Evolutionary conservation across 179 eudicot genomes (phyloP), one percentile per base, ranked within the genome.

Genomic region (Spinacia oleracea): DNA sequence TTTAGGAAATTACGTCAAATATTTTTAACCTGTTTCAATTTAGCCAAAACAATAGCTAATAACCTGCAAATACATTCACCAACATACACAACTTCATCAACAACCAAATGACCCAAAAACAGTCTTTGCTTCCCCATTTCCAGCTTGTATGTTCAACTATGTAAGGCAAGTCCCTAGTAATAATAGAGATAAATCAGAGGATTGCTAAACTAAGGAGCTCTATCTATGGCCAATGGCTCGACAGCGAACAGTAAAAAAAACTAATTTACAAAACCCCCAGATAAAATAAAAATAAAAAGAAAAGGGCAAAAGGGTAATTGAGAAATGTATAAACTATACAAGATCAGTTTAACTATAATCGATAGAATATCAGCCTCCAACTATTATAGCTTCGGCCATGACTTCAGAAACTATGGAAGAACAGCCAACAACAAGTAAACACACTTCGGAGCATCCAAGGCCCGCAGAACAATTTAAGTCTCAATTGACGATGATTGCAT

Each of bases 251-350:
- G 59, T 55, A 46, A 55, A 55, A 14, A 56, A 55, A 14, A 56
- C 48, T 55, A n/a, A 72, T 51, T 12, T 43, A 55, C 64, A 10
- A 18, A 45, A 29, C n/a, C 25, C 59, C 59, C 25, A 5, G 3
- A 2, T 45, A 11, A 45, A 45, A 45, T 9, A 45, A 10, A 65
- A 27, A 48, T 18, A 77, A 2, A 55, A 65, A 68, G 48, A 64
- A 72, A 77, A 80, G 72, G 34, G 62, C 40, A 32, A 70, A 23
- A 60, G 20, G 31, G 43, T 32, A 27, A 60, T 51, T 27, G 60
- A 62, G 66, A 62, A 62, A 48, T 62, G 35, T 63, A 66, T 69
- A 45, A 40, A 75, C 77, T 78, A 63, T 81, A 81, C 86, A 84
- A 27, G 81, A 81, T 42, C 64, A 70, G 58, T 78, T 53, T 60